These are phyloP conservation scores for Pichia sp. DNA, from an alignment of 1,139 yeast genomes.

Conservation along the genomic window DNA sequence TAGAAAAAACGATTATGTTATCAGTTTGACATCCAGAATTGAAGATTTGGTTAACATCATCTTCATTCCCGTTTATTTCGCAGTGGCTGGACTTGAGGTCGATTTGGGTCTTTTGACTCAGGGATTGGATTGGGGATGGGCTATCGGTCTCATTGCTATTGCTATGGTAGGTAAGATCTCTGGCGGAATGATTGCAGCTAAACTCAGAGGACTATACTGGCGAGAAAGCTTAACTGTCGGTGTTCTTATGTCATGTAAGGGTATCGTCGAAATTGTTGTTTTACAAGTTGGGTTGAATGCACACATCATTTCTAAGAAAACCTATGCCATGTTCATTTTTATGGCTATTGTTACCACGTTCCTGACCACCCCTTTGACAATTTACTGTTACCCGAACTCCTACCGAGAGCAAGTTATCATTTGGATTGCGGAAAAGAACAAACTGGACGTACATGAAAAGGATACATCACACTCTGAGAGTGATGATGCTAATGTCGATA, in stretches of 20 bases:
- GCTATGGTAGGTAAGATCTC: constrained; percentile 60
- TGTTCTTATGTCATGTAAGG: constrained; percentile 81
- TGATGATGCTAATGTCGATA: background rate
- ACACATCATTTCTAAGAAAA: constrained; percentile 52
- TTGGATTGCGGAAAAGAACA: constrained; percentile 15
- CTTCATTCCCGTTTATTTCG: constrained; percentile 70
- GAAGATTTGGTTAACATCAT: constrained; percentile 69
- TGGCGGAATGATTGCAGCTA: constrained; percentile 64
- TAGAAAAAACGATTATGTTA: constrained; percentile 65
- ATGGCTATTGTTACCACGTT: constrained; percentile 76
- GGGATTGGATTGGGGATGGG: constrained; percentile 74
- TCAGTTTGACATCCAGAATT: constrained; percentile 60
- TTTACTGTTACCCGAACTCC: constrained; percentile 49
- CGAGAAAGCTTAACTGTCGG: constrained; percentile 73
- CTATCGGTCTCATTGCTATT: constrained; percentile 53
- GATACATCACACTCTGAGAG: background rate
- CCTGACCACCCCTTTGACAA: constrained; percentile 65
- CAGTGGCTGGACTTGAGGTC: constrained; percentile 66
- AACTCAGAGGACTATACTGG: constrained; percentile 53
- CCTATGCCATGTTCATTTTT: constrained; percentile 72
- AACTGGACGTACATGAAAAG: background rate
- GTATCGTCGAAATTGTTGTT: constrained; percentile 77
- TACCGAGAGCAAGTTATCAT: constrained; percentile 48
- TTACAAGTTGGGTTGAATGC: constrained; percentile 68
- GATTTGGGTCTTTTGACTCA: constrained; percentile 54